Evolutionary conservation across 495 filamentous ascomycete genomes (phyloP).

Genomic region (Aspergillus egyptiacus): DNA sequence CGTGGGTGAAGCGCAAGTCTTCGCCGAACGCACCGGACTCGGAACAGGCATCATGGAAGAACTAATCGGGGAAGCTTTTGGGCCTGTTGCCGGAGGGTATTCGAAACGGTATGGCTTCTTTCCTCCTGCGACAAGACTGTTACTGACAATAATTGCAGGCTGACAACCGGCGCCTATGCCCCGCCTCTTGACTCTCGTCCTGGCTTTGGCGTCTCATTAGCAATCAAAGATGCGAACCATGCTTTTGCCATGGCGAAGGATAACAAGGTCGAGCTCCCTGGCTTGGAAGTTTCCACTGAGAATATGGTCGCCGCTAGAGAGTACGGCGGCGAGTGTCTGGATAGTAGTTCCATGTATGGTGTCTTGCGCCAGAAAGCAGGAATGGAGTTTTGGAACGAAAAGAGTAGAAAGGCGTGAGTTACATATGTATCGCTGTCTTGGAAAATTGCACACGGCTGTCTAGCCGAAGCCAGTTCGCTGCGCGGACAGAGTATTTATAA

Average conservation of each 20-base stretch:
- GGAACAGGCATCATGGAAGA: constrained; percentile 45
- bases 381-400: constrained; percentile 43
- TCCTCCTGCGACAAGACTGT: too few relatives aligned
- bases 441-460: too few relatives aligned
- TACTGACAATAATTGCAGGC: constrained; percentile 19
- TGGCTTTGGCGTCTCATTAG: constrained; percentile 40
- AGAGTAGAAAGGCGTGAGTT: constrained; percentile 39
- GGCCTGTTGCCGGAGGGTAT: constrained; percentile 43
- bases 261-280: constrained; percentile 33
- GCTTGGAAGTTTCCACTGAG: constrained; percentile 29
- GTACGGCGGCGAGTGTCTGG: constrained; percentile 39
- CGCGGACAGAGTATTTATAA: not conserved
- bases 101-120: constrained; percentile 40
- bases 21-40: constrained; percentile 49
- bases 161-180: constrained; percentile 43
- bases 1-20: constrained; percentile 49
- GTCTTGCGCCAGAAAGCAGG: constrained; percentile 38
- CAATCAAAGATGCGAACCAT: constrained; percentile 44
- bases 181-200: constrained; percentile 36
- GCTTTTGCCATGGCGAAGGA: constrained; percentile 34
- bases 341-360: constrained; percentile 44
- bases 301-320: constrained; percentile 41
- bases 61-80: constrained; percentile 48
- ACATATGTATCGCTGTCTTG: too few relatives aligned
- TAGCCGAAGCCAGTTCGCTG: too few relatives aligned